Evolutionary conservation across 164 flowering plant species (phyloP).

Genomic region (Warburgia ugandensis): DNA sequence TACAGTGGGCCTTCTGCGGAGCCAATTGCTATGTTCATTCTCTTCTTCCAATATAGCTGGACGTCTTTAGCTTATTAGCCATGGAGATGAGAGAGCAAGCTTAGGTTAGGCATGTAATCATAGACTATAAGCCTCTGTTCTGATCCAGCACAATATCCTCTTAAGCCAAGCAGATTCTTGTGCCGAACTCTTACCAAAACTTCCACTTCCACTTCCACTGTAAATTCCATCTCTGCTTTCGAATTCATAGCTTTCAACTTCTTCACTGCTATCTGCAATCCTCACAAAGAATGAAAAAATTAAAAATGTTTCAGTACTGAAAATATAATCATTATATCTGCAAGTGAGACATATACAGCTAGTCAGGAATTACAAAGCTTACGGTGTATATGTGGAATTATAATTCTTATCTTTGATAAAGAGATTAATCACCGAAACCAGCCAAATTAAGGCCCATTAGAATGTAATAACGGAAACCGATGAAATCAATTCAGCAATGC

Average conservation of each 20-base stretch:
- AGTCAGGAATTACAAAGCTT: no score
- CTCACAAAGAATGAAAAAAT: no score
- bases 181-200: conserved; percentile 67
- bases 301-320: not conserved
- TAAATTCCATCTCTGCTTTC: conserved; percentile 83
- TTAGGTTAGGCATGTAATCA: conserved; percentile 78
- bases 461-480: no score
- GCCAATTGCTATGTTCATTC: conserved; percentile 16
- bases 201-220: conserved; percentile 76
- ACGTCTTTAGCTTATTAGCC: conserved; percentile 45
- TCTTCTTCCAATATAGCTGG: conserved; percentile 18
- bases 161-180: conserved; percentile 58
- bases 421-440: no score
- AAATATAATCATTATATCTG: no score
- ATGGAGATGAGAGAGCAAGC: conserved; percentile 64
- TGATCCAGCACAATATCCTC: conserved; percentile 59
- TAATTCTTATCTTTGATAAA: no score
- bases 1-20: conserved; percentile 18
- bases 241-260: conserved; percentile 65
- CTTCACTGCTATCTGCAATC: conserved; percentile 66
- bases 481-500: no score
- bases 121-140: conserved; percentile 71
- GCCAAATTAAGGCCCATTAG: no score
- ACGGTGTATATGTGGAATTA: no score
- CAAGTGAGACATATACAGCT: no score